Evolutionary conservation across 2,329 filamentous ascomycete species (phyloP), one percentile per base, ranked within the genome.

Genomic region (Fusarium sp.): DNA sequence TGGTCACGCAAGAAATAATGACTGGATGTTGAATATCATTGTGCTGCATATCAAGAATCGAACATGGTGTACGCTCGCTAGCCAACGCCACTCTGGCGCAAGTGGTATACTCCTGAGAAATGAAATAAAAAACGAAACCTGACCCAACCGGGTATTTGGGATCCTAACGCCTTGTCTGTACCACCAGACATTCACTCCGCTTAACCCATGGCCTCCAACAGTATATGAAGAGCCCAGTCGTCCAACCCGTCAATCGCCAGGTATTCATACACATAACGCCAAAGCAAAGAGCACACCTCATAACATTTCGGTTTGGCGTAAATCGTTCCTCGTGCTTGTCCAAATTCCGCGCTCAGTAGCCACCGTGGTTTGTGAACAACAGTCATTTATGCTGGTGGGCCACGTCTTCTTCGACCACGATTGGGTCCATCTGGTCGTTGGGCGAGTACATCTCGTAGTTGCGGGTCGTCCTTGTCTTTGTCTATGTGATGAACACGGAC

Each of bases 401-500:
- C 87, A 67, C 93, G 86, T 76, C 93, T 87, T 76, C 94, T 86
- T 66, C 94, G 86, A 31, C 94, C 93, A 70, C 94, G 89, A 76
- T 88, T 93, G 8, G 92, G 92, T 31, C 94, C 94, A 79, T 97
- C 93, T 5, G 92, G 90, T 52, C 96, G 86, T 77, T 97, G 94
- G 3, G 93, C 87, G 37, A 98, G 88, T 3, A 98, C 95, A 48
- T 95, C 91, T 53, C 94, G 88, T 39, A 99, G 83, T 56, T 85
- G 80, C 1, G 92, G 89, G 75, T 98, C 95, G 72, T 98, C 94
- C 79, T 94, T 95, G 77, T 92, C 90, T 78, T 93, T 96, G 76
- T 98, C 94, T 38, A 90, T 83, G 77, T 98, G 96, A 77, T 98
- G 95, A 41, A 96, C 93, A 56, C 93, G 89, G 33, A 98, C 96